phyloP scores from a whole-genome alignment of 371 early-diverging fungal genomes.

The Apophysomyces trapeziformis region DNA sequence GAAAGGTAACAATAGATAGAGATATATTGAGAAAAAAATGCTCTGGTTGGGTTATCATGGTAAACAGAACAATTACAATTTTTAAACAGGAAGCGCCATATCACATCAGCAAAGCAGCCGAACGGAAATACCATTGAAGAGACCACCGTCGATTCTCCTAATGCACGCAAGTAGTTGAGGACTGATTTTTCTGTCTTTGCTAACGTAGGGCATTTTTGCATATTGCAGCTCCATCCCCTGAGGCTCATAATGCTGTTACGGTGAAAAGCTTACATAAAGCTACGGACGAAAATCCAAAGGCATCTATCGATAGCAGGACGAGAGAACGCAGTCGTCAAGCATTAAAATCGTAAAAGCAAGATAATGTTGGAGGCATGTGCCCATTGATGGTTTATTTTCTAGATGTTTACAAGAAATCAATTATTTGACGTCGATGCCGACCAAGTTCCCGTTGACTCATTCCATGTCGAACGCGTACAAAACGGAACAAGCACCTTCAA shows the following conservation, averaged over 20 bases:
- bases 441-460: conserved; percentile 41
- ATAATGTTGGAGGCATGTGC: conserved; percentile 5
- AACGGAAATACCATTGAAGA: not conserved
- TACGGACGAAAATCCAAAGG: not conserved
- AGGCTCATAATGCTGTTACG: conserved; percentile 8
- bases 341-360: conserved; percentile 69
- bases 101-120: not conserved
- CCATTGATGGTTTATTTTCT: conserved; percentile 2
- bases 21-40: not conserved
- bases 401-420: conserved; percentile 72
- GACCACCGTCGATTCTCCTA: conserved; percentile 24
- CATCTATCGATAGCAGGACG: conserved; percentile 30
- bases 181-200: not conserved
- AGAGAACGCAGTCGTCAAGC: conserved; percentile 73
- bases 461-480: conserved; percentile 20
- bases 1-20: conserved; percentile 58
- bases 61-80: not conserved
- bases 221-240: conserved; percentile 23
- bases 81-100: not conserved
- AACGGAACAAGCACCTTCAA: conserved; percentile 8
- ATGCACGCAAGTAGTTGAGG: conserved; percentile 19
- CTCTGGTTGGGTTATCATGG: not conserved
- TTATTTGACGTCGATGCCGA: conserved; percentile 56
- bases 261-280: not conserved
- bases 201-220: not conserved